phyloP scores from a whole-genome alignment of 768 basidiomycete genomes.

The Termitomyces heimii region DNA sequence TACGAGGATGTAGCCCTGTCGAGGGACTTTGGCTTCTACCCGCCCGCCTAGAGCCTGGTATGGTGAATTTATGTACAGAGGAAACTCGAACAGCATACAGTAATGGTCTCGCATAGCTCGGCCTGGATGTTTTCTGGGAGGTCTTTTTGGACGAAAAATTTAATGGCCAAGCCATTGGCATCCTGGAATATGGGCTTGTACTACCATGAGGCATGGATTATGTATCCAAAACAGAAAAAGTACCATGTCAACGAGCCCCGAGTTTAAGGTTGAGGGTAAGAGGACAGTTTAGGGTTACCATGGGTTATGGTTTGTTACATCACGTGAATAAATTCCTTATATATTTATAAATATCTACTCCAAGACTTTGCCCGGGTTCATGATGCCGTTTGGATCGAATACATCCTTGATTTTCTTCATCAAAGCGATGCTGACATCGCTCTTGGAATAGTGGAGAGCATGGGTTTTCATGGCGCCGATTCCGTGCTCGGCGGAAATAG shows the following conservation, averaged over 20 bases:
- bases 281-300: constrained; percentile 22
- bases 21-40: constrained; percentile 73
- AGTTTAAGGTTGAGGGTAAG: constrained; percentile 49
- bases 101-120: constrained; percentile 69
- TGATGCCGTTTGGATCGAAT: constrained; percentile 87
- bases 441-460: constrained; percentile 86
- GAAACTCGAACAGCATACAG: constrained; percentile 29
- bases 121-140: constrained; percentile 61
- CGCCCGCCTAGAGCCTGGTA: constrained; percentile 67
- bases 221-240: background rate
- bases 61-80: background rate
- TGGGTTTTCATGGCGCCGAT: constrained; percentile 95
- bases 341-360: constrained; percentile 20
- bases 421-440: constrained; percentile 66
- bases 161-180: constrained; percentile 57
- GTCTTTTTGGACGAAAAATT: constrained; percentile 84
- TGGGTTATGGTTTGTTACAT: constrained; percentile 28
- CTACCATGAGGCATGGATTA: background rate
- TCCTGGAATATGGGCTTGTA: constrained; percentile 70
- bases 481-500: constrained; percentile 96
- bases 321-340: constrained; percentile 13
- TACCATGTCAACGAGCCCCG: constrained; percentile 27
- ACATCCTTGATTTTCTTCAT: constrained; percentile 89
- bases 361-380: constrained; percentile 89
- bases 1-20: constrained; percentile 68